phyloP scores from a whole-genome alignment of 169 alveolate species.

The Theileria luwenshuni region DNA sequence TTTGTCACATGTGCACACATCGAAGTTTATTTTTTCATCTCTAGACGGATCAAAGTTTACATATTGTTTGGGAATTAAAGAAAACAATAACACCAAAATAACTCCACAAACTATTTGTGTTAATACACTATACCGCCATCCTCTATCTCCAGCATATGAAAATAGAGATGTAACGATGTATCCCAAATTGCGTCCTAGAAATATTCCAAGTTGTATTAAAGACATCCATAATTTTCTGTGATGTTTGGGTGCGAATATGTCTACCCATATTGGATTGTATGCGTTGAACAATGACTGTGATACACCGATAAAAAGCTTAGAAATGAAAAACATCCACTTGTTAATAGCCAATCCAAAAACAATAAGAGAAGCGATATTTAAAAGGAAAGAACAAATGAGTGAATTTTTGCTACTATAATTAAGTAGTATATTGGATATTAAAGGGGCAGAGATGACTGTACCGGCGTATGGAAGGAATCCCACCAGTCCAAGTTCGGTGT shows the following conservation, averaged over 20 bases:
- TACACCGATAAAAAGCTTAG: constrained; percentile 87
- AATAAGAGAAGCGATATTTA: constrained; percentile 58
- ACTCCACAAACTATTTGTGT: constrained; percentile 23
- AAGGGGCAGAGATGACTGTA: background rate
- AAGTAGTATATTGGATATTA: background rate
- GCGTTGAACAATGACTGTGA: constrained; percentile 90
- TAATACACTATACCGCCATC: constrained; percentile 59
- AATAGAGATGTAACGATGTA: constrained; percentile 60
- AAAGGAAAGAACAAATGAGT: background rate
- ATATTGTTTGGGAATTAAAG: constrained; percentile 25
- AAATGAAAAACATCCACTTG: constrained; percentile 74
- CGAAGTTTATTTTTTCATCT: background rate
- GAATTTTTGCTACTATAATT: background rate
- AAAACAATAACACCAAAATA: constrained; percentile 9
- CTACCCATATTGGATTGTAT: constrained; percentile 94
- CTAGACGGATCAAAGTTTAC: constrained; percentile 27
- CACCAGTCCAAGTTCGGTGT: constrained; percentile 53
- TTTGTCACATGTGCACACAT: constrained; percentile 6
- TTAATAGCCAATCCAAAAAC: constrained; percentile 71
- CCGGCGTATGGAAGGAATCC: constrained; percentile 77
- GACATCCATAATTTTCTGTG: constrained; percentile 93
- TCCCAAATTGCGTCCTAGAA: constrained; percentile 85
- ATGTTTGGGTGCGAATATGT: constrained; percentile 88
- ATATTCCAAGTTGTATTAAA: constrained; percentile 84
- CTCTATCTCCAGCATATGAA: background rate